phyloP scores from a whole-genome alignment of 257 asterid species.

The Capsicum chinense region DNA sequence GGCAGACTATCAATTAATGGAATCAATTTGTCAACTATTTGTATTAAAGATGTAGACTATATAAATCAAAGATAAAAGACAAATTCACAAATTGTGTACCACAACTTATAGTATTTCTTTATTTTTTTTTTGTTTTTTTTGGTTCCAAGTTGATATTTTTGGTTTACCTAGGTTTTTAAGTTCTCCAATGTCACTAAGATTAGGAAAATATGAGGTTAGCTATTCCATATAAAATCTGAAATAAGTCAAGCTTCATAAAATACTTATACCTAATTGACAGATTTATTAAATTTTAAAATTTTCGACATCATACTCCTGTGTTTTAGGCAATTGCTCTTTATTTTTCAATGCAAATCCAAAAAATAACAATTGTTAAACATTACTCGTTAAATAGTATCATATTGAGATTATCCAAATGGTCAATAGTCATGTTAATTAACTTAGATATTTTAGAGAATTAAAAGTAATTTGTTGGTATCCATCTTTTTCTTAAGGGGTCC shows the following conservation, averaged over 20 bases:
- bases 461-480: slow-evolving; percentile 18
- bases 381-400: too few species aligned
- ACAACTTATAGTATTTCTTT: neutral
- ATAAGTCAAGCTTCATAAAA: too few species aligned
- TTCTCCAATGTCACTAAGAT: too few species aligned
- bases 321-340: too few species aligned
- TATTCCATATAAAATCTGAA: too few species aligned
- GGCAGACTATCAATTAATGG: neutral
- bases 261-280: too few species aligned
- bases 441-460: neutral
- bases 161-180: neutral
- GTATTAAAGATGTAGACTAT: neutral
- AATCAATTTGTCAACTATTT: slow-evolving; percentile 25
- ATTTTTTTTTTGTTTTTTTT: neutral
- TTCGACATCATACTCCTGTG: too few species aligned
- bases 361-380: neutral
- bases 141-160: neutral
- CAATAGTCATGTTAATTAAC: neutral
- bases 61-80: neutral
- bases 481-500: neutral
- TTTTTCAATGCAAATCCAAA: neutral
- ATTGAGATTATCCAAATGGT: neutral
- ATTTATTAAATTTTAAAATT: too few species aligned
- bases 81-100: neutral
- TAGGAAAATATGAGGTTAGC: too few species aligned